Percentiles rank a stretch among this genome's conserved stretches.
These are phyloP conservation scores for Erythrophleum fordii DNA, from an alignment of 306 rosid species.

Conservation along the genomic window DNA sequence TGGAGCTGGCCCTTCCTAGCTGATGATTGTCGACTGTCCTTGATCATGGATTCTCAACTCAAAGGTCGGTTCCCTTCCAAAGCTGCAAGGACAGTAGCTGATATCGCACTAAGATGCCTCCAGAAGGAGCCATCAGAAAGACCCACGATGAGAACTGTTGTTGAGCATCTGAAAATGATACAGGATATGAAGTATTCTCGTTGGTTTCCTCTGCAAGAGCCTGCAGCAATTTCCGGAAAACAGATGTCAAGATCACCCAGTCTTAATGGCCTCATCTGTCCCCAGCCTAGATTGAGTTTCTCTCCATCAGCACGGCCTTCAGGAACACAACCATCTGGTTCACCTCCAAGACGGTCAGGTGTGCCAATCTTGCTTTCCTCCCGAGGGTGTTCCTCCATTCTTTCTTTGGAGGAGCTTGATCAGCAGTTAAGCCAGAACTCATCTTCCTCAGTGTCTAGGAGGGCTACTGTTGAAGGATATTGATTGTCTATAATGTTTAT, in stretches of 20 bases:
- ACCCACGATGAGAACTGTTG: constrained; percentile 95
- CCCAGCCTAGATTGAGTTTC: constrained; percentile 68
- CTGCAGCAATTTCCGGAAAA: constrained; percentile 63
- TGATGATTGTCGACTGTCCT: constrained; percentile 75
- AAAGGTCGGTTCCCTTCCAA: constrained; percentile 89
- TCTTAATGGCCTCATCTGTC: constrained; percentile 73
- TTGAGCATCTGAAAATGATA: constrained; percentile 70
- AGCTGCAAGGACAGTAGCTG: constrained; percentile 89
- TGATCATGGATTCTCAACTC: constrained; percentile 93
- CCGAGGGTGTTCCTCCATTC: constrained; percentile 69
- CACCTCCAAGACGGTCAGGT: constrained; percentile 69
- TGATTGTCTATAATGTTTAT: constrained; percentile 71
- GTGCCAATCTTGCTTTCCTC: constrained; percentile 57
- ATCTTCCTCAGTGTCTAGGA: constrained; percentile 66
- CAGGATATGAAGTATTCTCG: constrained; percentile 84
- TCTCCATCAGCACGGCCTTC: constrained; percentile 91
- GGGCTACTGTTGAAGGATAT: constrained; percentile 91
- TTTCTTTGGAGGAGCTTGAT: constrained; percentile 75
- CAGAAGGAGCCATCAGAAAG: constrained; percentile 94
- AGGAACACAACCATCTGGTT: constrained; percentile 50
- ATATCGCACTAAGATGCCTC: constrained; percentile 88
- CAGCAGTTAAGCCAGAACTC: constrained; percentile 82
- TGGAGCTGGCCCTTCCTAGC: constrained; percentile 96
- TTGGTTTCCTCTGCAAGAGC: constrained; percentile 90
- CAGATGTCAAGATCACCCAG: constrained; percentile 90